phyloP scores from a whole-genome alignment of 1,284 basidiomycete species.

The Cryptococcus floricola region DNA sequence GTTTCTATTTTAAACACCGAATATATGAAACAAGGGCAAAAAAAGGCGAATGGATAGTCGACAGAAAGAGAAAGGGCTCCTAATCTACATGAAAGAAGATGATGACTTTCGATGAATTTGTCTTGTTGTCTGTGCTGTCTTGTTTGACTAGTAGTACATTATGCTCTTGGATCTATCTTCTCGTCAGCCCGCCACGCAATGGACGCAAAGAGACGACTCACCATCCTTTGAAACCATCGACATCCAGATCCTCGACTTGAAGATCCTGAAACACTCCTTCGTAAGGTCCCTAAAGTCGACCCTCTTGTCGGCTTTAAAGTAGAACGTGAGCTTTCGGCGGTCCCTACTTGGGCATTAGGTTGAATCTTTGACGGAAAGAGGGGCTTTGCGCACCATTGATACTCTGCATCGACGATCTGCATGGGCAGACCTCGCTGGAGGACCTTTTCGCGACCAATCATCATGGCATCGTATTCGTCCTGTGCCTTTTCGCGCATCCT shows the following conservation, averaged over 20 bases:
- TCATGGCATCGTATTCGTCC: slow-evolving; percentile 88
- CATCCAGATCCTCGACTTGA: slow-evolving; percentile 48
- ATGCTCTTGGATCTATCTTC: background rate
- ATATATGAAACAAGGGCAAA: background rate
- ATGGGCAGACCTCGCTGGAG: slow-evolving; percentile 89
- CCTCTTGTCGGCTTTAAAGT: slow-evolving; percentile 90
- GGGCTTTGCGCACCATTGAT: slow-evolving; percentile 76
- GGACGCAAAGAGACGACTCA: slow-evolving; percentile 5
- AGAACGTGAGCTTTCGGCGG: slow-evolving; percentile 94
- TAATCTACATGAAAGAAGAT: no score
- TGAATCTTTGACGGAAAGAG: background rate
- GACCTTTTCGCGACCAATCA: slow-evolving; percentile 86
- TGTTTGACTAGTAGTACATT: no score
- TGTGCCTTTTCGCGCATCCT: slow-evolving; percentile 72
- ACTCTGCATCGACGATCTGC: slow-evolving; percentile 97
- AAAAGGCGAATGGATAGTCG: background rate
- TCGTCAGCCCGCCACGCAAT: background rate
- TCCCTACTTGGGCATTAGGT: slow-evolving; percentile 59
- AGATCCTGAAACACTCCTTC: slow-evolving; percentile 47
- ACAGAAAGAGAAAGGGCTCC: no score
- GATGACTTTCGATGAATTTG: no score
- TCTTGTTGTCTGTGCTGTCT: no score
- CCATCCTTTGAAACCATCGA: slow-evolving; percentile 44
- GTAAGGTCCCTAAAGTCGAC: slow-evolving; percentile 92
- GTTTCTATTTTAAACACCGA: background rate